phyloP scores from a whole-genome alignment of 352 stramenopile genomes.

The Phytophthora syringae region DNA sequence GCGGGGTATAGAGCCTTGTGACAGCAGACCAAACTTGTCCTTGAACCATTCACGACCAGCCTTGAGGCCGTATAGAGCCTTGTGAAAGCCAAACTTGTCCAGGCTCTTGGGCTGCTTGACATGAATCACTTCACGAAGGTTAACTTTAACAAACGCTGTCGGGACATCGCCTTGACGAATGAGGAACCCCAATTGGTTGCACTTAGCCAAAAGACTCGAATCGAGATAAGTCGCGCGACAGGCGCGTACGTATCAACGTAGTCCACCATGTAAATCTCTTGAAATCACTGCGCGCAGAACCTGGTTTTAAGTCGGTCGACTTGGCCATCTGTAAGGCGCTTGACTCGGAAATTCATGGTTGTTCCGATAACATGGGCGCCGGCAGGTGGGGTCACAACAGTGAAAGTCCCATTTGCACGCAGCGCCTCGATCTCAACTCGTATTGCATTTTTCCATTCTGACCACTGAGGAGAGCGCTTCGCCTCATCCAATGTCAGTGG shows the following conservation, averaged over 20 bases:
- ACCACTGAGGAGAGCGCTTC: not conserved
- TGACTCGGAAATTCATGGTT: slow-evolving; percentile 4
- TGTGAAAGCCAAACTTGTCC: slow-evolving; percentile 10
- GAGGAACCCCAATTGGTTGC: not conserved
- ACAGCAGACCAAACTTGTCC: no score
- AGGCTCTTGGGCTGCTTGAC: slow-evolving; percentile 1
- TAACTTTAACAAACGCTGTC: slow-evolving; percentile 4
- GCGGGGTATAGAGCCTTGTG: no score
- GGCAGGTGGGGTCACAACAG: slow-evolving; percentile 1
- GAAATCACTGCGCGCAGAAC: slow-evolving; percentile 16
- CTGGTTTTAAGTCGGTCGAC: slow-evolving; percentile 20
- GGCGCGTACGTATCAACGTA: slow-evolving; percentile 19
- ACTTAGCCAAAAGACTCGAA: slow-evolving; percentile 6
- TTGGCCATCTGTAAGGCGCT: not conserved
- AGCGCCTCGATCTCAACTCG: slow-evolving; percentile 1
- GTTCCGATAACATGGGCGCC: slow-evolving; percentile 1
- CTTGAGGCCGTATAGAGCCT: slow-evolving; percentile 8
- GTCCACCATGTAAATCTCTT: slow-evolving; percentile 14
- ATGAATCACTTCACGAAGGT: not conserved
- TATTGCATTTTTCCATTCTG: slow-evolving; percentile 6
- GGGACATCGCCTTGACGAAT: slow-evolving; percentile 2
- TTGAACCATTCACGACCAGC: slow-evolving; percentile 5
- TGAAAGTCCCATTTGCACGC: slow-evolving; percentile 5
- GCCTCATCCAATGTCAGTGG: slow-evolving; percentile 3
- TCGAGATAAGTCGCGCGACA: slow-evolving; percentile 15